Percentiles rank a stretch among this genome's conserved stretches.
phyloP scores from a whole-genome alignment of 164 flowering plant species.

The Sextonia rubra region DNA sequence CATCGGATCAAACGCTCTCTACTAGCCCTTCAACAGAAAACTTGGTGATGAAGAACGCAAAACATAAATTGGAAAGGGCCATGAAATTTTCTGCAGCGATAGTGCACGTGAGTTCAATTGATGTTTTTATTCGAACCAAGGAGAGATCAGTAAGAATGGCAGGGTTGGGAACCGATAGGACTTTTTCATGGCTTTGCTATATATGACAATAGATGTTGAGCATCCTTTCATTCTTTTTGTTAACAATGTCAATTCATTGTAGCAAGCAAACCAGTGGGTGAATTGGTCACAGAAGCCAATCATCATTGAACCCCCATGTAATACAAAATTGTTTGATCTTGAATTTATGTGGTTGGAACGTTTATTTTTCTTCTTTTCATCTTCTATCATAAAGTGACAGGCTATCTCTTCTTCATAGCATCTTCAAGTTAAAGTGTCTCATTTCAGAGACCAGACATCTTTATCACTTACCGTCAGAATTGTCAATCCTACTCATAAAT shows the following conservation, averaged over 20 bases:
- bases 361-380: too few species aligned
- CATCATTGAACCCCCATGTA: too few species aligned
- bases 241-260: not conserved
- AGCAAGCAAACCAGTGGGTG: not conserved
- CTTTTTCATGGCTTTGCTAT: not conserved
- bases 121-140: slow-evolving; percentile 1
- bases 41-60: slow-evolving; percentile 1
- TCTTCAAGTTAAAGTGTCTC: too few species aligned
- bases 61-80: not conserved
- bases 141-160: slow-evolving; percentile 5
- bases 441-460: too few species aligned
- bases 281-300: too few species aligned
- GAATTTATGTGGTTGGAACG: too few species aligned
- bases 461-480: too few species aligned
- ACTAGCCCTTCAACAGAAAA: not conserved
- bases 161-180: slow-evolving; percentile 12
- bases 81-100: not conserved
- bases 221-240: not conserved
- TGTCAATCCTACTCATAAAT: too few species aligned
- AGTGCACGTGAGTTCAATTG: not conserved
- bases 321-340: too few species aligned
- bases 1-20: slow-evolving; percentile 3
- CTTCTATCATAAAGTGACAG: too few species aligned
- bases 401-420: too few species aligned
- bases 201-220: not conserved